Evolutionary conservation across 805 yeast genomes (phyloP), one percentile per base, ranked within the genome.

Genomic region (Candida dajiaensis): DNA sequence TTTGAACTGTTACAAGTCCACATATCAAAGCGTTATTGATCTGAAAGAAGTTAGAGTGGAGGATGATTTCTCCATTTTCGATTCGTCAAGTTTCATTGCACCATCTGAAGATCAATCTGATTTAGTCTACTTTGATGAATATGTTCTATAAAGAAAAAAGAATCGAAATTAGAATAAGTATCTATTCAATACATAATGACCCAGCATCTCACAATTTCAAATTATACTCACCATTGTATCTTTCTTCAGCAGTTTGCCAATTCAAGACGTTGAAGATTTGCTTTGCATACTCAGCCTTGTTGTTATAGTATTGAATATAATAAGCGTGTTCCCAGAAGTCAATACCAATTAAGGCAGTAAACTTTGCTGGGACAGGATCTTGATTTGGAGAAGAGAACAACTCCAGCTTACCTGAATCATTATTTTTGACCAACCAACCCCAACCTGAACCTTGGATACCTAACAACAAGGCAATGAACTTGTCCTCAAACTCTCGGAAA

Each of bases 11-110:
- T 92, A 84, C 65, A 79, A 76, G 56, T 94, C 95, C 0, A 85
- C 96, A 1, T 83, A 92, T 81, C 89, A 83, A 55, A 82, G 90
- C 59, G 81, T 86, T 2, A 63, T 85, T 39, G 90, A 82, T 57
- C 78, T 86, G 44, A 88, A 58, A 40, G 63, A 61, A 37, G 59
- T 52, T 20, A 49, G 59, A 38, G 40, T 57, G 4, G 61, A 59
- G n/a, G 62, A 65, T 10, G 43, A 44, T 6, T 69, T 60, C 18
- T 68, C 73, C 7, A 65, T 75, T 22, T 76, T 73, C 56, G 72
- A 69, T 53, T 68, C 68, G 45, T 67, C 67, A 45, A 66, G 66
- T 43, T 70, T 64, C 38, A 62, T 72, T 35, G 66, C 72, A 2
- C 65, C 68, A 3, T 58, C 69, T 20, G 74, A 58, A 15, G 57